These are phyloP conservation scores for Avena sativa DNA, from an alignment of 176 grass and related monocot genomes.

Conservation along the genomic window DNA sequence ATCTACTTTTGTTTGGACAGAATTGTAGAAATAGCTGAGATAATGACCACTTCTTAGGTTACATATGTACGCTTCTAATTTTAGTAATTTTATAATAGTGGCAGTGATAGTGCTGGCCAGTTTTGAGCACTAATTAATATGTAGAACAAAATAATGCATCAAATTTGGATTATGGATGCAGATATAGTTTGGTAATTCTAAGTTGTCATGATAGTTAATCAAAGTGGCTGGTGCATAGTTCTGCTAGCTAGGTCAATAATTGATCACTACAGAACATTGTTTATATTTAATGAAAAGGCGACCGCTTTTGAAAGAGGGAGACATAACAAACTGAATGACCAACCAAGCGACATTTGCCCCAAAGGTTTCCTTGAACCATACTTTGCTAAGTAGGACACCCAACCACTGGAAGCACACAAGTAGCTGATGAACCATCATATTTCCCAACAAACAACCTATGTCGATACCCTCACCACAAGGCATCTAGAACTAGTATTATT, in stretches of 20 bases:
- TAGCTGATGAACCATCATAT: conserved; percentile 59
- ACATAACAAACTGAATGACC: conserved; percentile 63
- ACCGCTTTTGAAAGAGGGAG: conserved; percentile 49
- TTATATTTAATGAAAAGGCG: not conserved
- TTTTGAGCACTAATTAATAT: not conserved
- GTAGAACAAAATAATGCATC: not conserved
- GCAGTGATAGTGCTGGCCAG: not conserved
- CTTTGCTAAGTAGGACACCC: conserved; percentile 52
- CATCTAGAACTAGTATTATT: conserved; percentile 41
- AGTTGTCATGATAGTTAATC: not conserved
- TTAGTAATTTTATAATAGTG: not conserved
- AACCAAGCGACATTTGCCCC: conserved; percentile 45
- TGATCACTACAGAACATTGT: conserved; percentile 31
- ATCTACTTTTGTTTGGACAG: conserved; percentile 23
- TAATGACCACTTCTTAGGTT: not conserved
- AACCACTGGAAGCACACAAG: conserved; percentile 41
- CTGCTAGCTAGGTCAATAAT: conserved; percentile 13
- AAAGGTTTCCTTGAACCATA: conserved; percentile 50
- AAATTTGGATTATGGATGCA: not conserved
- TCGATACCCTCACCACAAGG: conserved; percentile 45
- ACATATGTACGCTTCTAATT: not conserved
- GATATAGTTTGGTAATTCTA: not conserved
- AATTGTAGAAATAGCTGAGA: conserved; percentile 6
- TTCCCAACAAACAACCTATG: conserved; percentile 50
- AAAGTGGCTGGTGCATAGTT: not conserved